A percentile compares a stretch with the other conserved stretches of the same genome.
These are phyloP conservation scores for Blepharisma japonicum DNA, from an alignment of 73 alveolate genomes.

Conservation along the genomic window DNA sequence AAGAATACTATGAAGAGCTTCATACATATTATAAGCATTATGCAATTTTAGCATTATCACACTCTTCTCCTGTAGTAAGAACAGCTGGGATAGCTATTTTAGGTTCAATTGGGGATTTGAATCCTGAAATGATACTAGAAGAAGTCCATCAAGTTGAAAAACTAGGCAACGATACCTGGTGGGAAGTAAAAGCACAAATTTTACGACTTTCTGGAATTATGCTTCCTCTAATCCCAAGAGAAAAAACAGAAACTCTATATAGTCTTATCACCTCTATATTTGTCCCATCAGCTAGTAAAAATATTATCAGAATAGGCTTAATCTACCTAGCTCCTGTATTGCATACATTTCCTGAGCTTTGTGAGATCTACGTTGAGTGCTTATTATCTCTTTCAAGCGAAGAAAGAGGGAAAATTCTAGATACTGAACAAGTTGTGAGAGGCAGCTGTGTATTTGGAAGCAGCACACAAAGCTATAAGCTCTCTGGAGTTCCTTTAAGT, in stretches of 20 bases:
- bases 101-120: neutral
- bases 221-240: neutral
- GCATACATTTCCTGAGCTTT: slow-evolving; percentile 53
- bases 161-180: neutral
- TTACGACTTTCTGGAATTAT: slow-evolving; percentile 23
- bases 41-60: slow-evolving; percentile 21
- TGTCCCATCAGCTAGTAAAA: slow-evolving; percentile 29
- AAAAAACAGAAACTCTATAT: neutral
- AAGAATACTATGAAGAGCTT: slow-evolving; percentile 18
- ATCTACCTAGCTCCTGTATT: slow-evolving; percentile 62
- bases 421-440: slow-evolving; percentile 46
- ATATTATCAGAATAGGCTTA: slow-evolving; percentile 61
- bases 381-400: slow-evolving; percentile 44
- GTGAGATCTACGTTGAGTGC: slow-evolving; percentile 49
- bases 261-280: neutral
- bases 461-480: slow-evolving; percentile 18
- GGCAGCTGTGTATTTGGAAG: slow-evolving; percentile 19
- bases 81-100: slow-evolving; percentile 12
- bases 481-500: slow-evolving; percentile 64
- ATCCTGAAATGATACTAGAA: neutral
- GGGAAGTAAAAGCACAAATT: slow-evolving; percentile 21
- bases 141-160: slow-evolving; percentile 9
- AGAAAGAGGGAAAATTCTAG: slow-evolving; percentile 51
- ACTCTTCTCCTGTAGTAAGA: slow-evolving; percentile 5
- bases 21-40: neutral